Percentiles rank a stretch among this genome's conserved stretches.
Evolutionary conservation across 2,329 filamentous ascomycete genomes (phyloP).

Genomic region (Penicillium sp.): DNA sequence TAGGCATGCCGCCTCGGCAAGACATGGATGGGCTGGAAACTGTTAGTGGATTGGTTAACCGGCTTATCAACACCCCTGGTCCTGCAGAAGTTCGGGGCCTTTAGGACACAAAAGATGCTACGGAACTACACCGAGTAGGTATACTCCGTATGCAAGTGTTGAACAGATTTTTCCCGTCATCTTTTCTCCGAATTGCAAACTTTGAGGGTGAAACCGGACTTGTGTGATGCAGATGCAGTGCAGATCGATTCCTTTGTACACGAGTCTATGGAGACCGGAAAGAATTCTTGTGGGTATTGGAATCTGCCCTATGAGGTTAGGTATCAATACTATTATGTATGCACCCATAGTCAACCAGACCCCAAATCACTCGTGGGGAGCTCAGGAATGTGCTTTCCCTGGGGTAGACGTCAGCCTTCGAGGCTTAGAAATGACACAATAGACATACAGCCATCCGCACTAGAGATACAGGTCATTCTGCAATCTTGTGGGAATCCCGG

Average conservation of each 20-base stretch:
- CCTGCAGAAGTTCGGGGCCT: conserved; percentile 8
- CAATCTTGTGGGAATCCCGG: not conserved
- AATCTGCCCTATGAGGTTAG: conserved; percentile 13
- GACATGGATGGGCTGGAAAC: not conserved
- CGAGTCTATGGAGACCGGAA: conserved; percentile 11
- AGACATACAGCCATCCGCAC: not conserved
- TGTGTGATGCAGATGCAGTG: conserved; percentile 11
- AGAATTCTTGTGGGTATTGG: conserved; percentile 13
- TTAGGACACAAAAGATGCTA: not conserved
- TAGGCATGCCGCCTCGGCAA: conserved; percentile 5
- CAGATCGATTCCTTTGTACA: conserved; percentile 21
- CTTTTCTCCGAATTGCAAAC: not conserved
- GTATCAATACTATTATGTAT: not conserved
- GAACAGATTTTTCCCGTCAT: not conserved
- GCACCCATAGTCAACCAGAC: not conserved
- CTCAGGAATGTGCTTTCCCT: not conserved
- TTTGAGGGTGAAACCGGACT: conserved; percentile 1
- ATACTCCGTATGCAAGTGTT: not conserved
- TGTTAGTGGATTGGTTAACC: conserved; percentile 8
- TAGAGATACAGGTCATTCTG: not conserved
- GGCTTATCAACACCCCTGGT: conserved; percentile 12
- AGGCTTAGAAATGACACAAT: conserved; percentile 1
- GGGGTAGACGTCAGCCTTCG: conserved; percentile 3
- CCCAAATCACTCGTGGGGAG: not conserved
- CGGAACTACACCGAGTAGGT: not conserved